phyloP scores from a whole-genome alignment of 2,329 filamentous ascomycete species.

The Canariomyces notabilis region DNA sequence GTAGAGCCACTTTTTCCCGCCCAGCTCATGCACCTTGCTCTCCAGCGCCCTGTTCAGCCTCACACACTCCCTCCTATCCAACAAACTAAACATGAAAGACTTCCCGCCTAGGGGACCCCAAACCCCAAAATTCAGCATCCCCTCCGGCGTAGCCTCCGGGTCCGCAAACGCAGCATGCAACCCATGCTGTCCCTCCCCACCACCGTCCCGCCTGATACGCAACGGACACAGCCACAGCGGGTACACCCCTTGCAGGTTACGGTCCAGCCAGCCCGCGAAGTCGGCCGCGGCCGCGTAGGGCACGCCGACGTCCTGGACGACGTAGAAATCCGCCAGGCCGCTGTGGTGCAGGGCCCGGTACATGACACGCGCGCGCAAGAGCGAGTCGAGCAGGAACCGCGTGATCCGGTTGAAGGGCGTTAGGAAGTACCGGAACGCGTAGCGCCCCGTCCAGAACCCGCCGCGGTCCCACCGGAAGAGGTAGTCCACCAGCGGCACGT shows the following conservation, averaged over 20 bases:
- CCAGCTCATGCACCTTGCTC: slow-evolving; percentile 50
- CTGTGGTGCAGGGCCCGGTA: slow-evolving; percentile 61
- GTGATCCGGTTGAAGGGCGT: slow-evolving; percentile 62
- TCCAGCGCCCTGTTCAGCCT: slow-evolving; percentile 56
- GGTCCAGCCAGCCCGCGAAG: slow-evolving; percentile 46
- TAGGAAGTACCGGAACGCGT: slow-evolving; percentile 60
- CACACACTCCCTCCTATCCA: slow-evolving; percentile 43
- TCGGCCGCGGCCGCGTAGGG: slow-evolving; percentile 38
- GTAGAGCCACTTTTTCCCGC: slow-evolving; percentile 66
- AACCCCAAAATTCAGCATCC: slow-evolving; percentile 55
- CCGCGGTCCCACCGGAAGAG: slow-evolving; percentile 68
- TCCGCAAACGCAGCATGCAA: slow-evolving; percentile 44
- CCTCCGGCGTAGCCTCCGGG: slow-evolving; percentile 27
- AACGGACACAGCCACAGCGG: slow-evolving; percentile 55
- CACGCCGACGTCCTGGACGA: slow-evolving; percentile 60
- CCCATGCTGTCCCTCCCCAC: slow-evolving; percentile 39
- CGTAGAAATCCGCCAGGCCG: slow-evolving; percentile 53
- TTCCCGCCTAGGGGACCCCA: slow-evolving; percentile 56
- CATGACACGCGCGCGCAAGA: slow-evolving; percentile 60
- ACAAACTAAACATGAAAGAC: too few relatives aligned
- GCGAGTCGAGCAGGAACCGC: slow-evolving; percentile 54
- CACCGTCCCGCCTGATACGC: slow-evolving; percentile 37
- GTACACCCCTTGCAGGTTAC: slow-evolving; percentile 42
- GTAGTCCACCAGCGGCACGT: slow-evolving; percentile 36
- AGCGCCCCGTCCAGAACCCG: slow-evolving; percentile 61